Conservation (phyloP, 192 early-diverging fungal genomes). For the Powellomyces hirtus region DNA sequence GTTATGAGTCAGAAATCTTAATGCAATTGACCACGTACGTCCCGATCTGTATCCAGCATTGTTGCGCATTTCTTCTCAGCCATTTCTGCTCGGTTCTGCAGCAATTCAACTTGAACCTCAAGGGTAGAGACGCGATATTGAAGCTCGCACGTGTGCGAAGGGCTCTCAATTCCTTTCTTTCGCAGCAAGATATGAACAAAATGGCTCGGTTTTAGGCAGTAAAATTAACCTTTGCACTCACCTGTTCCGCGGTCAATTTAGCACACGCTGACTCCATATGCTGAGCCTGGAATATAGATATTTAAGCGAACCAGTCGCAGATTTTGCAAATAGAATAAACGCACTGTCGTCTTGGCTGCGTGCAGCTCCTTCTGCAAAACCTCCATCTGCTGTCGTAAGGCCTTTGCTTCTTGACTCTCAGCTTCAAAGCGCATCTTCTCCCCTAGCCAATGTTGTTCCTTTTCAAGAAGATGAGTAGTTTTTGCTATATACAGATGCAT, state of each 20-base stretch:
- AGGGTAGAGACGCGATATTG: conserved; percentile 16
- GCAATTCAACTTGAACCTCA: conserved; percentile 38
- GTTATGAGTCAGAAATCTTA: too few relatives aligned
- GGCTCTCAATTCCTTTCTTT: not conserved
- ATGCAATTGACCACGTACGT: too few relatives aligned
- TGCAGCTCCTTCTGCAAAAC: conserved; percentile 11
- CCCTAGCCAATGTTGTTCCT: conserved; percentile 39
- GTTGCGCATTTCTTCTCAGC: conserved; percentile 39
- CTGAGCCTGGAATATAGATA: not conserved
- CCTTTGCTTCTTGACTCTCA: not conserved
- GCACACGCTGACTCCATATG: not conserved
- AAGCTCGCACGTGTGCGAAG: not conserved
- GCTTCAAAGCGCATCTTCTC: conserved; percentile 8
- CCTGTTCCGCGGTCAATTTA: not conserved
- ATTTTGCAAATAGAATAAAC: too few relatives aligned
- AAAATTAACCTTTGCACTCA: not conserved
- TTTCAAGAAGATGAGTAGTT: conserved; percentile 35
- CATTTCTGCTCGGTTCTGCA: conserved; percentile 37
- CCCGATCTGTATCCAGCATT: conserved; percentile 22
- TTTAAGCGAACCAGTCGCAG: not conserved
- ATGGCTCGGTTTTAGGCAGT: too few relatives aligned
- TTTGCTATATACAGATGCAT: conserved; percentile 36
- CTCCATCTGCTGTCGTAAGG: conserved; percentile 13
- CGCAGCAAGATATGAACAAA: not conserved
- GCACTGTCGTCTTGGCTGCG: conserved; percentile 1